A percentile compares a stretch with the other conserved stretches of the same genome.
phyloP scores from a whole-genome alignment of 306 rosid species.

The Medicago truncatula region DNA sequence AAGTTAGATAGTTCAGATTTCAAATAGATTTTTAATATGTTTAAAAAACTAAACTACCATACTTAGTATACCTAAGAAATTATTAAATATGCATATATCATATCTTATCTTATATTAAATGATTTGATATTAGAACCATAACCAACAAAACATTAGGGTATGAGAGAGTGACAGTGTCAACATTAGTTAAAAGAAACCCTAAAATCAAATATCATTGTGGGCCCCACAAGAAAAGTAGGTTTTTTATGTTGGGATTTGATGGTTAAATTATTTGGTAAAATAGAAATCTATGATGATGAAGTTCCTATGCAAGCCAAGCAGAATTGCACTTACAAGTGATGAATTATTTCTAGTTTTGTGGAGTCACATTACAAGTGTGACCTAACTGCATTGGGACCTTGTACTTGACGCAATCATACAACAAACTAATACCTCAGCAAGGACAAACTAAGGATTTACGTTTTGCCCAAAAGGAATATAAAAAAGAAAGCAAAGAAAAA shows the following conservation, averaged over 20 bases:
- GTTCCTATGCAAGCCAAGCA: conserved; percentile 35
- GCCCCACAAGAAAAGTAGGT: conserved; percentile 9
- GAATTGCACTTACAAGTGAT: conserved; percentile 42
- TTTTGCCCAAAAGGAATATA: conserved; percentile 29
- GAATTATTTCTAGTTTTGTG: conserved; percentile 43
- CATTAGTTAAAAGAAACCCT: background rate
- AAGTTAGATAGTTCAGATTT: no score
- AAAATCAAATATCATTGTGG: background rate
- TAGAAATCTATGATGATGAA: conserved; percentile 25
- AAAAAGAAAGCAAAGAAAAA: background rate
- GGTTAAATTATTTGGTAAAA: conserved; percentile 41
- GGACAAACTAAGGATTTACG: conserved; percentile 29
- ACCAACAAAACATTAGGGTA: no score
- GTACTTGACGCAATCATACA: conserved; percentile 46
- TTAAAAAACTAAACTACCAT: no score
- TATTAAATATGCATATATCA: no score
- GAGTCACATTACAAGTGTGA: conserved; percentile 47
- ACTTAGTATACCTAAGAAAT: no score
- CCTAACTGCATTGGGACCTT: conserved; percentile 42
- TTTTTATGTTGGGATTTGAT: conserved; percentile 26
- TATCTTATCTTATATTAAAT: no score
- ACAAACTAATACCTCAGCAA: conserved; percentile 41
- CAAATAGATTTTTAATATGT: no score
- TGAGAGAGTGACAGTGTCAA: background rate
- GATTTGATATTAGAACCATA: no score